A percentile compares a stretch with the other conserved stretches of the same genome.
phyloP scores from a whole-genome alignment of 495 filamentous ascomycete species.

The Podospora conica region DNA sequence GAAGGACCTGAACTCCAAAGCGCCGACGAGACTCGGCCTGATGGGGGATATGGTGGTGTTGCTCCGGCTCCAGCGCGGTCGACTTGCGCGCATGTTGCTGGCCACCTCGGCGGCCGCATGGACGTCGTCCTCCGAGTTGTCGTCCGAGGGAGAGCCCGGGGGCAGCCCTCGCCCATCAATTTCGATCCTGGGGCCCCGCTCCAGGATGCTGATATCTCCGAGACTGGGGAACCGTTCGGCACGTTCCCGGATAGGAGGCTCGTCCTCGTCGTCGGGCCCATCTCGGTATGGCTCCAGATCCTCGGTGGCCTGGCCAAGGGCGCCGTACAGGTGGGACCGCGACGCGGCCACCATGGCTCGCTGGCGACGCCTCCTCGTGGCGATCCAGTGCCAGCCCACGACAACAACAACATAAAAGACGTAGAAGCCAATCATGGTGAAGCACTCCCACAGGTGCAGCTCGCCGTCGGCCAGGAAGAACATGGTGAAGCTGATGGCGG shows the following conservation, averaged over 20 bases:
- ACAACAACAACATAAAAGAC: slow-evolving; percentile 85
- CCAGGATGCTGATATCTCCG: slow-evolving; percentile 64
- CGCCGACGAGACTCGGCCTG: slow-evolving; percentile 86
- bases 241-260: slow-evolving; percentile 46
- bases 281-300: slow-evolving; percentile 66
- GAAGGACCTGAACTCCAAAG: slow-evolving; percentile 87
- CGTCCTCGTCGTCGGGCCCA: slow-evolving; percentile 59
- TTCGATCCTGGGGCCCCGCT: slow-evolving; percentile 51
- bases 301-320: slow-evolving; percentile 36
- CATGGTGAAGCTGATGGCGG: slow-evolving; percentile 83
- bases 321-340: slow-evolving; percentile 63
- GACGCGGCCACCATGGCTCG: slow-evolving; percentile 61
- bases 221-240: slow-evolving; percentile 40
- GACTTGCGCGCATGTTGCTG: slow-evolving; percentile 84
- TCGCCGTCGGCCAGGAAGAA: slow-evolving; percentile 78
- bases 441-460: slow-evolving; percentile 82
- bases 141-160: slow-evolving; percentile 57
- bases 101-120: slow-evolving; percentile 75
- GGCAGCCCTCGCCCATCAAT: slow-evolving; percentile 41
- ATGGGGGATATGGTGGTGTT: slow-evolving; percentile 73
- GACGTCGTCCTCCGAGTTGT: slow-evolving; percentile 67
- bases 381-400: slow-evolving; percentile 87
- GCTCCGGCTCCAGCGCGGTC: slow-evolving; percentile 61
- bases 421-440: slow-evolving; percentile 87
- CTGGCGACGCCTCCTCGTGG: slow-evolving; percentile 51